These are phyloP conservation scores for Lachnellula suecica DNA, from an alignment of 2,329 filamentous ascomycete species.

Conservation along the genomic window DNA sequence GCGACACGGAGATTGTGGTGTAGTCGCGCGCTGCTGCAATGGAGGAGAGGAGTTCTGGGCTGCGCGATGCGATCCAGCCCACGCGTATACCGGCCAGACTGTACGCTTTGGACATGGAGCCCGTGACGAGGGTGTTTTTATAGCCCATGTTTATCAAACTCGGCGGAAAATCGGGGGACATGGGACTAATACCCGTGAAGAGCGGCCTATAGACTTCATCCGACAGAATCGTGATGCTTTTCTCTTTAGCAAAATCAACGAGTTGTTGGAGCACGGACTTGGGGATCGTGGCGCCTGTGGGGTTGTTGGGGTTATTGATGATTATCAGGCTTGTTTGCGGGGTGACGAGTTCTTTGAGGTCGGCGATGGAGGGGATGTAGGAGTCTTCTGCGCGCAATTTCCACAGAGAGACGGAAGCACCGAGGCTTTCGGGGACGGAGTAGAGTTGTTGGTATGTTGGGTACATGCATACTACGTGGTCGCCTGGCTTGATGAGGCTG, in stretches of 20 bases:
- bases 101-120: slow-evolving; percentile 85
- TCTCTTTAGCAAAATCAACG: slow-evolving; percentile 60
- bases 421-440: slow-evolving; percentile 69
- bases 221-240: slow-evolving; percentile 65
- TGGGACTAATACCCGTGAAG: slow-evolving; percentile 55
- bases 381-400: slow-evolving; percentile 61
- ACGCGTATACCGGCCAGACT: slow-evolving; percentile 77
- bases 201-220: slow-evolving; percentile 86
- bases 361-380: slow-evolving; percentile 66
- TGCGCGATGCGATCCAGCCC: slow-evolving; percentile 77
- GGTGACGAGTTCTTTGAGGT: slow-evolving; percentile 64
- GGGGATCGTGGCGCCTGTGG: slow-evolving; percentile 70
- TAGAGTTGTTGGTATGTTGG: slow-evolving; percentile 88
- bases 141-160: slow-evolving; percentile 71
- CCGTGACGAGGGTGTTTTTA: slow-evolving; percentile 67
- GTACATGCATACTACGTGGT: slow-evolving; percentile 85
- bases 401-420: slow-evolving; percentile 78
- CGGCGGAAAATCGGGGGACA: slow-evolving; percentile 52
- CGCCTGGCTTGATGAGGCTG: slow-evolving; percentile 66
- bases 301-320: slow-evolving; percentile 79
- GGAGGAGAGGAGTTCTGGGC: slow-evolving; percentile 58
- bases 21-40: slow-evolving; percentile 72
- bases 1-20: slow-evolving; percentile 83
- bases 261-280: slow-evolving; percentile 59
- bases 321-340: slow-evolving; percentile 71